Evolutionary conservation across 2,329 filamentous ascomycete species (phyloP), one percentile per base, ranked within the genome.

Genomic region (Alternaria postmessia): DNA sequence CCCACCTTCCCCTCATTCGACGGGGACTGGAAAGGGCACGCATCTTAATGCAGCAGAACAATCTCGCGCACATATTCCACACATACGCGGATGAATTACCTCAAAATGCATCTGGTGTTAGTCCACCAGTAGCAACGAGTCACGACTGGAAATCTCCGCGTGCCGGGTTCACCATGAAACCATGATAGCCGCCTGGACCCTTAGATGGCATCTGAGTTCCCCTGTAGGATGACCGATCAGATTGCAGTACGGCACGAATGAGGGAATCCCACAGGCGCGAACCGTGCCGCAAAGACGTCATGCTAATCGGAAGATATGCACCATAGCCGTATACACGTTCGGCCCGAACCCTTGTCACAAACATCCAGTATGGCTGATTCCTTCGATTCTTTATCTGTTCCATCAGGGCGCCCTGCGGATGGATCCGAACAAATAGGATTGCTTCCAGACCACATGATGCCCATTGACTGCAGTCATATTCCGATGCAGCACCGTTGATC

Each of bases 21-120:
- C 62, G 68, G 32, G 67, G 66, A 11, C 57, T 73, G n/a, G 64
- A 69, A 36, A 57, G 66, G 51, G 56, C 57, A 32, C 55, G 66
- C 7, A 67, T 69, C 24, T 38, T 68, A 22, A 71, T 71, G 69
- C 63, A 59, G 22, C 67, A 66, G 54, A 62, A 57, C 28, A 62
- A 64, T 28, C 56, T 69, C 7, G 54, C 55, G 4, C 61, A 70
- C 18, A 58, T 64, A 4, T 67, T 67, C 36, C 47, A 52, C 20
- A 46, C 54, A 28, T 48, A 63, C 43, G 51, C 60, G 11, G 54
- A 60, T 22, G 53, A 63, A 30, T 52, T 52, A 26, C 61, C 57
- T 20, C 38, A 54, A 22, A 20, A 49, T n/a, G 14, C 14, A 9
- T 44, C 49, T 42, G 36, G 38, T 14, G 22, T 51, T 39, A 60